phyloP scores from a whole-genome alignment of 768 basidiomycete genomes.

The Termitomyces sp. region DNA sequence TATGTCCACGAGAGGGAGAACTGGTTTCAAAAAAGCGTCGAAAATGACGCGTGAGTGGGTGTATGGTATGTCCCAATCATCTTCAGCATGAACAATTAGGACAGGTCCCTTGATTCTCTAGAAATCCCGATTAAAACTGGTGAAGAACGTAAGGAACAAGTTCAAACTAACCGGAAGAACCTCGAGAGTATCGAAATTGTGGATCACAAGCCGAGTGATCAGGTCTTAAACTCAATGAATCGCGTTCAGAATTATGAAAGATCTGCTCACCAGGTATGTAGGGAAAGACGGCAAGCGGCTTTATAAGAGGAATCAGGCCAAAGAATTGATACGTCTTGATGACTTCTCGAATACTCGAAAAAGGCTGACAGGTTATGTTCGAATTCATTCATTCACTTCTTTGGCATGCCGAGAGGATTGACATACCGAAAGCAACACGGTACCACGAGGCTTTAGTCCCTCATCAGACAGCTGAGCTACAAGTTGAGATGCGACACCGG shows the following conservation, averaged over 20 bases:
- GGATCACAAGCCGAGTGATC: slow-evolving; percentile 38
- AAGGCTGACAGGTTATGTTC: slow-evolving; percentile 45
- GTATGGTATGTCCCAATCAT: slow-evolving; percentile 79
- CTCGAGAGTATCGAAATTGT: slow-evolving; percentile 59
- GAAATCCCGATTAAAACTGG: not conserved
- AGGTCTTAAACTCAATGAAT: slow-evolving; percentile 19
- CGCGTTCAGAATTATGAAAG: not conserved
- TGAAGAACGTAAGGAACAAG: not conserved
- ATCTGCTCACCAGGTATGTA: slow-evolving; percentile 51
- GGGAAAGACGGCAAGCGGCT: slow-evolving; percentile 68
- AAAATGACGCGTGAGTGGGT: slow-evolving; percentile 75
- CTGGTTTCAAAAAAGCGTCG: slow-evolving; percentile 62
- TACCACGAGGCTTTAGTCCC: slow-evolving; percentile 36
- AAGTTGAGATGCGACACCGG: slow-evolving; percentile 64
- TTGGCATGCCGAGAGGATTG: slow-evolving; percentile 17
- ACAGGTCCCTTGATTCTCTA: slow-evolving; percentile 68
- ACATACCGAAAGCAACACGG: slow-evolving; percentile 47
- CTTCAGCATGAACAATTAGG: slow-evolving; percentile 71
- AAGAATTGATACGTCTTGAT: slow-evolving; percentile 68
- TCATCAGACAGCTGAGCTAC: slow-evolving; percentile 46
- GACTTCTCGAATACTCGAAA: slow-evolving; percentile 58
- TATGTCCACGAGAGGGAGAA: slow-evolving; percentile 44
- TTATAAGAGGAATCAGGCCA: slow-evolving; percentile 67
- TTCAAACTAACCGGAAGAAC: slow-evolving; percentile 51
- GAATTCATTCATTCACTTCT: slow-evolving; percentile 20